These are phyloP conservation scores for Phytophthora chlamydospora DNA, from an alignment of 352 stramenopile genomes.

Conservation along the genomic window DNA sequence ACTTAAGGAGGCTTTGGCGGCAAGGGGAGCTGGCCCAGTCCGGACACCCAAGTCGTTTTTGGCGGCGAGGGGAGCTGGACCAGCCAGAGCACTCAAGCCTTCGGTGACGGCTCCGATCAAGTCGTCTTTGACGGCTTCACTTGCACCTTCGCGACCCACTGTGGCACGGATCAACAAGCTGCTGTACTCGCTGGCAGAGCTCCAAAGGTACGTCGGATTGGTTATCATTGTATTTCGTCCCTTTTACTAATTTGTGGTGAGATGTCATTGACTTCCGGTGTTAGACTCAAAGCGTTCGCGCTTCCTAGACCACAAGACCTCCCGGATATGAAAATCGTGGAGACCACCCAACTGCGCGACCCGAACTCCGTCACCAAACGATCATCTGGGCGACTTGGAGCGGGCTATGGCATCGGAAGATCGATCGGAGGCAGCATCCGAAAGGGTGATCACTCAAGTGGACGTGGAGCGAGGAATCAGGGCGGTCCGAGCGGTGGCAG, in stretches of 20 bases:
- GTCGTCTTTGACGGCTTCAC: conserved; percentile 27
- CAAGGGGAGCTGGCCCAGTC: conserved; percentile 17
- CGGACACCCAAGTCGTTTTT: conserved; percentile 27
- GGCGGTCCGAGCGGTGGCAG: conserved; percentile 24
- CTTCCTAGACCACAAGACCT: conserved; percentile 56
- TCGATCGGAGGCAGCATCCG: conserved; percentile 43
- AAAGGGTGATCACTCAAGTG: conserved; percentile 31
- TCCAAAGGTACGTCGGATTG: conserved; percentile 47
- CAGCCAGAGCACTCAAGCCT: conserved; percentile 30
- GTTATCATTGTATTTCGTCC: not conserved
- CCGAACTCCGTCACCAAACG: conserved; percentile 36
- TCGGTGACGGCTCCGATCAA: conserved; percentile 26
- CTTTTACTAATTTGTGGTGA: conserved; percentile 14
- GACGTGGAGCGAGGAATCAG: conserved; percentile 29
- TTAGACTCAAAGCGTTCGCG: conserved; percentile 39
- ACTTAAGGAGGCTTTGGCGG: conserved; percentile 20
- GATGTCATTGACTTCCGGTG: conserved; percentile 10
- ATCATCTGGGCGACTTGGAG: conserved; percentile 30
- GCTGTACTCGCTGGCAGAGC: conserved; percentile 55
- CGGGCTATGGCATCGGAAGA: conserved; percentile 20
- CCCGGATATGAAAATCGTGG: conserved; percentile 70
- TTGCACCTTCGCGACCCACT: conserved; percentile 24
- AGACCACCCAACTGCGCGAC: conserved; percentile 55
- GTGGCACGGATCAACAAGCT: conserved; percentile 49
- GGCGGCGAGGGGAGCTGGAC: conserved; percentile 11